Conservation (phyloP, 495 filamentous ascomycete species). For the Neurospora sp. region DNA sequence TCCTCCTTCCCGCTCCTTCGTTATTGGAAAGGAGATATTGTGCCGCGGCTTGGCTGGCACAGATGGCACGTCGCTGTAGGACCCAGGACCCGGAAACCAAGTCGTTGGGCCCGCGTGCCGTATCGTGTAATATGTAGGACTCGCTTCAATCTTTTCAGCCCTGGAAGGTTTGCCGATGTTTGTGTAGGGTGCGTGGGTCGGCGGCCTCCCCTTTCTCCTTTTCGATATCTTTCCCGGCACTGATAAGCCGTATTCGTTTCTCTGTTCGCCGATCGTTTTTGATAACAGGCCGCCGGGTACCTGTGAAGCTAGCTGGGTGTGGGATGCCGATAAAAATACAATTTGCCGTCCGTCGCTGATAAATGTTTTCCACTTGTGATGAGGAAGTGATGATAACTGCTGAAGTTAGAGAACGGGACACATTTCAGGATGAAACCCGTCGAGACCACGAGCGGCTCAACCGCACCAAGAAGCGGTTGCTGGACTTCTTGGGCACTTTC, state of each 20-base stretch:
- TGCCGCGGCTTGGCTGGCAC: neutral
- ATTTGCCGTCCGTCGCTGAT: neutral
- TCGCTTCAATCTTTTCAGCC: neutral
- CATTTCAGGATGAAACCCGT: conserved; percentile 5
- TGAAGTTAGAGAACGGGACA: neutral
- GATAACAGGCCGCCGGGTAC: neutral
- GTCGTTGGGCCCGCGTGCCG: neutral
- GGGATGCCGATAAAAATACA: neutral
- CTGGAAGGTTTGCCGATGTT: neutral
- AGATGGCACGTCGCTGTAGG: neutral
- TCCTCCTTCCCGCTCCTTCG: neutral
- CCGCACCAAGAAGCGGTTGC: conserved; percentile 9
- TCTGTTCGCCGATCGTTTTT: neutral
- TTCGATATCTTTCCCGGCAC: neutral
- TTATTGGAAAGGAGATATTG: neutral
- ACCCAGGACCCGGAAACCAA: neutral
- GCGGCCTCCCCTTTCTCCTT: neutral
- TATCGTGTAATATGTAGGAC: neutral
- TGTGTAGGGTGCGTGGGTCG: neutral
- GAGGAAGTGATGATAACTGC: neutral
- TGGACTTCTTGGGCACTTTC: conserved; percentile 5
- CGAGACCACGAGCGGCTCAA: conserved; percentile 16
- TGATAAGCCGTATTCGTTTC: neutral
- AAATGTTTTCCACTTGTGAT: neutral
- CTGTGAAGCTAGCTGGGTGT: neutral